phyloP scores from a whole-genome alignment of 345 rosid species.

The Citrus trifoliata region DNA sequence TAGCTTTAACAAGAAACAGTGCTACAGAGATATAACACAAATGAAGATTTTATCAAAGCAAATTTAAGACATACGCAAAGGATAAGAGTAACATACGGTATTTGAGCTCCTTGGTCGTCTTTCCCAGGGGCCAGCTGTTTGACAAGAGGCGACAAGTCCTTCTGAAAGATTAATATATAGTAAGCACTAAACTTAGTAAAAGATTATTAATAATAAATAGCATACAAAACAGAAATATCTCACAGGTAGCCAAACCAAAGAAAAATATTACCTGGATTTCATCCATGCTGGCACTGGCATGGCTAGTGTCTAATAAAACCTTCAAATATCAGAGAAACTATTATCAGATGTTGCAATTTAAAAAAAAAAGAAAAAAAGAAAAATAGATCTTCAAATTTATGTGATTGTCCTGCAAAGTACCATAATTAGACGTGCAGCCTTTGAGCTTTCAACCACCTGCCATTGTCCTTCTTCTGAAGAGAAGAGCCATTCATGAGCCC shows the following conservation, averaged over 20 bases:
- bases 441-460: constrained; percentile 78
- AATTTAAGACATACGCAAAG: not conserved
- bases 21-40: not conserved
- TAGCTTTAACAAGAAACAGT: not conserved
- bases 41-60: not conserved
- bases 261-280: constrained; percentile 66
- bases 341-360: constrained; percentile 13
- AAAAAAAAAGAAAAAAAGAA: not conserved
- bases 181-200: not conserved
- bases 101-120: constrained; percentile 48
- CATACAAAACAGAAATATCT: constrained; percentile 15
- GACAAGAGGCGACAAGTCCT: constrained; percentile 82
- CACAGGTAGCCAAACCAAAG: not conserved
- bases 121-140: constrained; percentile 70
- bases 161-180: constrained; percentile 32
- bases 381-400: not conserved
- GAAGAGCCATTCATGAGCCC: constrained; percentile 95
- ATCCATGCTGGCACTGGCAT: constrained; percentile 55
- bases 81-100: constrained; percentile 63
- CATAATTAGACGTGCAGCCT: constrained; percentile 91
- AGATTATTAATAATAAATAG: not conserved
- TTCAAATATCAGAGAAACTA: constrained; percentile 30
- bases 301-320: constrained; percentile 69
- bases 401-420: constrained; percentile 29
- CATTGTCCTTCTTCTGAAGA: constrained; percentile 98